Evolutionary conservation across 2,329 filamentous ascomycete species (phyloP), one percentile per base, ranked within the genome.

Genomic region (Neofusicoccum sp.): DNA sequence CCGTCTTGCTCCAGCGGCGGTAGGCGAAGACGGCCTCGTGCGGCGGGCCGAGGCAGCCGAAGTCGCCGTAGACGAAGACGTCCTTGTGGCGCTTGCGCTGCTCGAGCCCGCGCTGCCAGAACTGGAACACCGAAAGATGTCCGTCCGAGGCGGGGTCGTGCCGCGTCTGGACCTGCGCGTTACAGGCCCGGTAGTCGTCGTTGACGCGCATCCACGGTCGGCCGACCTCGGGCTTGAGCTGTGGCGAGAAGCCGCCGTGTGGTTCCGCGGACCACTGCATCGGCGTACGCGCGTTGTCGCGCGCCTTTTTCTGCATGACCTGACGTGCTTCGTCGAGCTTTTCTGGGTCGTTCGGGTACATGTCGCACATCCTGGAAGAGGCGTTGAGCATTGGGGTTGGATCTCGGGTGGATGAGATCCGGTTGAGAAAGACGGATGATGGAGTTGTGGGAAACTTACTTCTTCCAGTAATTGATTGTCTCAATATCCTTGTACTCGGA

Each of bases 251-350:
- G 2, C 88, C 88, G 0, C 84, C 86, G 64, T 86, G 79, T 0
- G 75, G 74, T 0, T 71, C 77, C 12, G 51, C 11, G 60, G 80
- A 79, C 88, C 88, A 91, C 64, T 88, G 86, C 76, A 91, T 84
- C 0, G 88, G 88, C 3, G 85, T 82, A 20, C 88, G 80, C 6
- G 86, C 81, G 68, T 90, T 84, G 70, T 90, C 87, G 41, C 87
- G 79, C 4, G 82, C 86, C 36, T 89, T 81, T 61, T 81, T 77
- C 63, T 86, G 65, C 1, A 63, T 48, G 0, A 70, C 67, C 24
- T 69, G 63, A 26, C 69, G 67, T 2, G 67, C 71, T 9, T 68
- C 53, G 7, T 63, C 62, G 49, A 72, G 68, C 44, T 73, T 73
- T 6, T 66, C 63, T 2, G 64, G 41, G 49, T 72, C 31, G 40